phyloP scores from a whole-genome alignment of 306 rosid species.

The Amphicarpaea edgeworthii region DNA sequence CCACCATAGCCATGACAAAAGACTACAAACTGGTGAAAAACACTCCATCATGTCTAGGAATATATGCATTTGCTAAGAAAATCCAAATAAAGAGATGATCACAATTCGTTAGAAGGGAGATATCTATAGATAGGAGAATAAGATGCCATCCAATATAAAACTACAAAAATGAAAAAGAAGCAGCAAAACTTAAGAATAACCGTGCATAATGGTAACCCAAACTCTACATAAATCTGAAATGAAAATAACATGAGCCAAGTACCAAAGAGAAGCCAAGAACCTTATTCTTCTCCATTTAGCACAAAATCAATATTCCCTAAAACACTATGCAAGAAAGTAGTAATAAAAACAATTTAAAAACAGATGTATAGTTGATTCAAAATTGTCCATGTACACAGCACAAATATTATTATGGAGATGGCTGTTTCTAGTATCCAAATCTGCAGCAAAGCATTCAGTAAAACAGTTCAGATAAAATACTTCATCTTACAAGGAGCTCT shows the following conservation, averaged over 20 bases:
- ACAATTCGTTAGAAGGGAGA: not conserved
- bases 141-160: not conserved
- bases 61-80: conserved; percentile 1
- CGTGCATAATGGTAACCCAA: not conserved
- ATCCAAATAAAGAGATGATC: not conserved
- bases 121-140: not conserved
- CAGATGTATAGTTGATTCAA: not conserved
- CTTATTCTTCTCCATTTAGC: conserved; percentile 3
- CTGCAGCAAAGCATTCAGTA: conserved; percentile 16
- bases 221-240: not conserved
- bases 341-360: not conserved
- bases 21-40: conserved; percentile 22
- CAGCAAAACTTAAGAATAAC: not conserved
- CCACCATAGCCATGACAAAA: conserved; percentile 15
- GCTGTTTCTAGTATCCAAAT: not conserved
- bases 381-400: not conserved
- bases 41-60: conserved; percentile 8
- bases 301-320: not conserved
- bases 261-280: conserved; percentile 13
- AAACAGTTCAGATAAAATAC: not conserved
- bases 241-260: not conserved
- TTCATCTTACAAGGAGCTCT: conserved; percentile 10
- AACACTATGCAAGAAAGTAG: conserved; percentile 5
- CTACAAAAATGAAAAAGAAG: not conserved
- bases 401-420: not conserved